Base-by-base conservation (phyloP, 2,329 filamentous ascomycete genomes). In the Elsinoe arachidis region DNA sequence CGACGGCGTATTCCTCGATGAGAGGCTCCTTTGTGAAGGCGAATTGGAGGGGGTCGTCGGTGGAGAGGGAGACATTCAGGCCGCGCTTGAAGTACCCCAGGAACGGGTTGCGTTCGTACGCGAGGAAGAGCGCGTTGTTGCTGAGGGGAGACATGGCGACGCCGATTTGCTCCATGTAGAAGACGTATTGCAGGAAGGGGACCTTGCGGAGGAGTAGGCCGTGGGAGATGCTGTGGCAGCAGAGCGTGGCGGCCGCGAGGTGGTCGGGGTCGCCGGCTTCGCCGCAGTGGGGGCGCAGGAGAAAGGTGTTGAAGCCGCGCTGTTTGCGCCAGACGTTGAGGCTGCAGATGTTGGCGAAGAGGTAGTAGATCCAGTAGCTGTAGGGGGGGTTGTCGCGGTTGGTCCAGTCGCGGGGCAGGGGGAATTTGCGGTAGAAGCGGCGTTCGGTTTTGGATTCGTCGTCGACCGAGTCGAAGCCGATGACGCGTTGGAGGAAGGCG, bases 61-160 rank as follows among this genome's bases (percentile, higher is more conserved):
- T 97, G 1, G 92, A 97, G 4, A 99, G 76, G 1, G 92, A 97
- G 5, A 99, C 91, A 68, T 99, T 99, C 54, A 99, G 75, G 0
- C 93, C 93, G 57, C 93, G 85, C 68, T 88, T 87, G 77, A 99
- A 99, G 73, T 99, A 99, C 66, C 88, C 88, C 64, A 95, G 80
- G 73, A 96, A 99, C 0, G 93, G 93, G 65, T 99, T 99, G 59
- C 95, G 85, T 71, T 99, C 93, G 68, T 99, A 97, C 1, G 92
- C 90, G 55, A 99, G 76, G 74, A 99, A 99, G 33, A 99, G 75
- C 0, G 93, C 93, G 66, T 99, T 99, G 76, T 99, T 99, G 72
- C 90, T 96, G 46, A 99, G 79, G 2, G 93, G 93, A n/a, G 92
- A 97, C 93, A 99, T 99, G 60, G 93, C 93, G 61, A 99, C 93